Conservation (phyloP, 2,329 filamentous ascomycete genomes). For the Diaporthe helianthi region DNA sequence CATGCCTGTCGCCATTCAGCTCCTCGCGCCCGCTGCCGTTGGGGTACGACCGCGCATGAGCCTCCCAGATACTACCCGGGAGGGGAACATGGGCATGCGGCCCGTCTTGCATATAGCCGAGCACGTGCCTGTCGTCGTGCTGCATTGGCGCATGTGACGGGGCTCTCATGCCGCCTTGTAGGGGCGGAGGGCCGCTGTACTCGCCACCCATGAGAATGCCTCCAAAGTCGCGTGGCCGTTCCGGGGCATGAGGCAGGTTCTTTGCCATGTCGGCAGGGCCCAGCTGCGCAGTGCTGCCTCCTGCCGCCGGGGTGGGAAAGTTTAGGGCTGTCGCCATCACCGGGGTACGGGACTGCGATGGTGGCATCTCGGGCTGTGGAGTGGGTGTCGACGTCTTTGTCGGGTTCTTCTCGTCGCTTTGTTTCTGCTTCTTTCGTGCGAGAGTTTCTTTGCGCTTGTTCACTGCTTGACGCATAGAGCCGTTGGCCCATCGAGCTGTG, state of each 20-base stretch:
- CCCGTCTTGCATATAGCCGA: constrained; percentile 4
- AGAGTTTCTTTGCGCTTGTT: constrained; percentile 67
- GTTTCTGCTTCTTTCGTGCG: constrained; percentile 59
- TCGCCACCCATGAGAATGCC: constrained; percentile 20
- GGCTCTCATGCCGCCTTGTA: constrained; percentile 8
- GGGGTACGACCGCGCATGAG: not conserved
- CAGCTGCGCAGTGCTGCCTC: not conserved
- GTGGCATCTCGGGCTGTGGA: constrained; percentile 27
- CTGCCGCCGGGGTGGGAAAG: not conserved
- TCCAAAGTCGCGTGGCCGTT: constrained; percentile 13
- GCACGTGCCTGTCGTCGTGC: constrained; percentile 6
- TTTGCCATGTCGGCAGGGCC: constrained; percentile 6
- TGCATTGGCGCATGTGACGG: constrained; percentile 4
- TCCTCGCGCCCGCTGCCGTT: constrained; percentile 13
- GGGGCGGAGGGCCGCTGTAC: not conserved
- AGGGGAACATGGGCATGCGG: not conserved
- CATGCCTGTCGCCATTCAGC: constrained; percentile 7
- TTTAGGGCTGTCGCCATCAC: constrained; percentile 8
- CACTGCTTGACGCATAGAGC: constrained; percentile 66
- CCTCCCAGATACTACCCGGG: not conserved
- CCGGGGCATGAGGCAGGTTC: constrained; percentile 1
- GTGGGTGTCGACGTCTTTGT: constrained; percentile 27
- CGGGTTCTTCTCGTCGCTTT: constrained; percentile 30
- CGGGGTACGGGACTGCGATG: constrained; percentile 20
- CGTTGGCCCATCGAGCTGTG: constrained; percentile 65